phyloP scores from a whole-genome alignment of 495 filamentous ascomycete species.

The Penicillium salamii region DNA sequence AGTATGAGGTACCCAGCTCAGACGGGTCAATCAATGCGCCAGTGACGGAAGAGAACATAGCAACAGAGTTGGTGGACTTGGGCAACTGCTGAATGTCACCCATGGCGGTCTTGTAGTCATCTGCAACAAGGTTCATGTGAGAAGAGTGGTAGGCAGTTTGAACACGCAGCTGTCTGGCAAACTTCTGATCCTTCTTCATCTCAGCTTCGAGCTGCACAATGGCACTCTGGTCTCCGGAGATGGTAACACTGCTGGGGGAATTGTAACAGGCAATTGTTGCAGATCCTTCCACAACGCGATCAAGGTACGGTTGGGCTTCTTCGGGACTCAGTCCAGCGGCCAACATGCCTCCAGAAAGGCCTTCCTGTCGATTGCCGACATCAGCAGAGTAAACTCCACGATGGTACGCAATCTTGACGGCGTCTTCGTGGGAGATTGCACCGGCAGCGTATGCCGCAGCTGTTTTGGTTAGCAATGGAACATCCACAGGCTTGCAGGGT shows the following conservation, averaged over 20 bases:
- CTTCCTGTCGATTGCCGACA: constrained; percentile 7
- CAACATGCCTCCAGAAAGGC: constrained; percentile 46
- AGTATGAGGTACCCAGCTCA: neutral
- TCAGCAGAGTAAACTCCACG: constrained; percentile 29
- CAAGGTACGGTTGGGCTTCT: constrained; percentile 22
- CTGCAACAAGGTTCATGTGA: constrained; percentile 34
- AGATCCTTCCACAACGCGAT: neutral
- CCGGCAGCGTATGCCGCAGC: constrained; percentile 34
- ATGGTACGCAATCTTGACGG: constrained; percentile 49
- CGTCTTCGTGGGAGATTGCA: constrained; percentile 22
- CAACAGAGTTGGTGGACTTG: no score
- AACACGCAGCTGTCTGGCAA: constrained; percentile 40
- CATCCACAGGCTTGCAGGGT: neutral
- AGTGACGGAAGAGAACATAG: neutral
- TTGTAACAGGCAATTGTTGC: neutral
- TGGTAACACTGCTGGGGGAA: constrained; percentile 11
- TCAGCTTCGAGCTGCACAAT: neutral
- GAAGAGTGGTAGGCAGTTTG: constrained; percentile 33
- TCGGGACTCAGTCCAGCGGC: constrained; percentile 45
- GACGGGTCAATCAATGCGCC: neutral
- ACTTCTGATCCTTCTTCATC: neutral
- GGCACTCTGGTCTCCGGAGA: neutral
- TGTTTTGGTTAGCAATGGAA: constrained; percentile 14
- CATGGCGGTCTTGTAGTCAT: constrained; percentile 34
- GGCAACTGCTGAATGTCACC: neutral